phyloP scores from a whole-genome alignment of 306 rosid genomes.

The Cucurbita argyrosperma region DNA sequence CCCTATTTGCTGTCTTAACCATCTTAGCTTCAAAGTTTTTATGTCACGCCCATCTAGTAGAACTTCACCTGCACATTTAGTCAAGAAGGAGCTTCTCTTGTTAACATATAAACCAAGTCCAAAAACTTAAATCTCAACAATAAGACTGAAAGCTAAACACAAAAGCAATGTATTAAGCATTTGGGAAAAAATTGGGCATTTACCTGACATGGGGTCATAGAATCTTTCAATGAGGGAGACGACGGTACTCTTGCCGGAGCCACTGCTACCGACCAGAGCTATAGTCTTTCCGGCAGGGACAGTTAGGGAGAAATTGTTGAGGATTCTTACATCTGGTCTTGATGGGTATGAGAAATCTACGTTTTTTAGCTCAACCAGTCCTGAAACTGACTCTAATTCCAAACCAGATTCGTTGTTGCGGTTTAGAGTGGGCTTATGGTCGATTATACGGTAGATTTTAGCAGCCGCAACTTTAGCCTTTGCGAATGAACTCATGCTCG shows the following conservation, averaged over 20 bases:
- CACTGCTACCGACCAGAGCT: slow-evolving; percentile 95
- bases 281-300: slow-evolving; percentile 97
- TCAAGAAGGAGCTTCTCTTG: background rate
- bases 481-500: slow-evolving; percentile 86
- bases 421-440: slow-evolving; percentile 79
- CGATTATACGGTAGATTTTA: slow-evolving; percentile 63
- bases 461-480: slow-evolving; percentile 96
- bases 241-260: slow-evolving; percentile 97
- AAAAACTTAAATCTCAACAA: background rate
- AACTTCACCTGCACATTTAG: slow-evolving; percentile 60
- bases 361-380: slow-evolving; percentile 69
- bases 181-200: background rate
- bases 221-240: slow-evolving; percentile 94
- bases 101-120: background rate
- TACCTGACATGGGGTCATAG: slow-evolving; percentile 83
- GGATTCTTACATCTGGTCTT: slow-evolving; percentile 68
- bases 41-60: slow-evolving; percentile 79
- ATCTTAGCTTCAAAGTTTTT: slow-evolving; percentile 67
- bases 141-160: background rate
- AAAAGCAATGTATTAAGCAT: background rate
- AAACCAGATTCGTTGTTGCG: slow-evolving; percentile 56
- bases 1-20: slow-evolving; percentile 96
- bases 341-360: slow-evolving; percentile 87
- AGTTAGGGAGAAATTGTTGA: slow-evolving; percentile 46
- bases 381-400: slow-evolving; percentile 64